Conservation (phyloP, 495 filamentous ascomycete genomes). For the Gamarada debralockiae region DNA sequence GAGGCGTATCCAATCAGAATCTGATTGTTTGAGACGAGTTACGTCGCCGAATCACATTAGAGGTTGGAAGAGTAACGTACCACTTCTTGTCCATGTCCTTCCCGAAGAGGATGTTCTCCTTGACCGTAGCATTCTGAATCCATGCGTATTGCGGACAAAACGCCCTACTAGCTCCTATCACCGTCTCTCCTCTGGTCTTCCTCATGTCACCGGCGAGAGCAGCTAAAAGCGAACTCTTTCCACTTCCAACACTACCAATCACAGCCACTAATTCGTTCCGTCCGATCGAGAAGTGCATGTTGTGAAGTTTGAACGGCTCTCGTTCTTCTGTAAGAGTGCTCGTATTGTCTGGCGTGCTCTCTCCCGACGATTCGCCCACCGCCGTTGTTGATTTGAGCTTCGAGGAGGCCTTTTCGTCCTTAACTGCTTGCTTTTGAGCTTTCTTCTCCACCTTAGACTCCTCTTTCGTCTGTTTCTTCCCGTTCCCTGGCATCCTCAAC, state of each 20-base stretch:
- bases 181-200: constrained; percentile 66
- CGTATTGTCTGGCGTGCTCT: constrained; percentile 36
- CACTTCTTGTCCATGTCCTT: constrained; percentile 64
- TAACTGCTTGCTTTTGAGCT: constrained; percentile 28
- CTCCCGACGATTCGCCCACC: constrained; percentile 1
- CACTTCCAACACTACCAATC: constrained; percentile 86
- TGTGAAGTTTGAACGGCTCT: constrained; percentile 75
- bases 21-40: too few relatives aligned
- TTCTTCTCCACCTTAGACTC: constrained; percentile 31
- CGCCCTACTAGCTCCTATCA: constrained; percentile 71
- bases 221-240: constrained; percentile 87
- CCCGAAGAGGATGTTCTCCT: constrained; percentile 88
- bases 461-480: constrained; percentile 42
- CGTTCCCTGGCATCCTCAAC: constrained; percentile 27
- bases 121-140: constrained; percentile 90
- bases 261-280: constrained; percentile 85
- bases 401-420: constrained; percentile 24
- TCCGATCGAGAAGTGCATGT: constrained; percentile 70
- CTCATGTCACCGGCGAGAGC: constrained; percentile 95
- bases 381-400: constrained; percentile 8
- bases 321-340: constrained; percentile 52
- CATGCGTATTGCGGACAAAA: constrained; percentile 97
- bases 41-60: not conserved
- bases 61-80: constrained; percentile 23
- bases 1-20: too few relatives aligned